These are phyloP conservation scores for Rhizophagus clarus DNA, from an alignment of 192 early-diverging fungal genomes.

Conservation along the genomic window DNA sequence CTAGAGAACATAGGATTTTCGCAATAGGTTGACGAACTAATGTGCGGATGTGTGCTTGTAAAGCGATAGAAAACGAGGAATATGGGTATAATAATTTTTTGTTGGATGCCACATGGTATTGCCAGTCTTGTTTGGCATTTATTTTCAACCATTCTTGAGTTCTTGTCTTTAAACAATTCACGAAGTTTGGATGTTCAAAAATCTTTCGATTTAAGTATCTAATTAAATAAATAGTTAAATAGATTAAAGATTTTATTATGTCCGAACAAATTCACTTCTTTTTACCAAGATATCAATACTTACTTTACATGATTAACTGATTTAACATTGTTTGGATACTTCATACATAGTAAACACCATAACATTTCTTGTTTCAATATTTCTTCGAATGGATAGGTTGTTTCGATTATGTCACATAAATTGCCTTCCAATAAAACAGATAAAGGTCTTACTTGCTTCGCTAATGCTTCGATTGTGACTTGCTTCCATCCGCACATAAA, in stretches of 20 bases:
- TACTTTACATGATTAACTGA: slow-evolving; percentile 24
- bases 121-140: slow-evolving; percentile 15
- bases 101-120: slow-evolving; percentile 30
- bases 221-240: neutral
- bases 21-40: slow-evolving; percentile 31
- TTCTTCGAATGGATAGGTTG: slow-evolving; percentile 31
- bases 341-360: slow-evolving; percentile 34
- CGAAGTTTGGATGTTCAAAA: neutral
- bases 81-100: slow-evolving; percentile 27
- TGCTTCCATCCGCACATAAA: slow-evolving; percentile 37
- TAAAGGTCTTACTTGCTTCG: slow-evolving; percentile 23
- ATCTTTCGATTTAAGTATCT: slow-evolving; percentile 12
- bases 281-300: neutral
- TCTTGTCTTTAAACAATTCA: slow-evolving; percentile 10
- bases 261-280: neutral
- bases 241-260: neutral
- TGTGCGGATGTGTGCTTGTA: slow-evolving; percentile 24
- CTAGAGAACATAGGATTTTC: slow-evolving; percentile 23
- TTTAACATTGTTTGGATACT: slow-evolving; percentile 30
- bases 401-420: slow-evolving; percentile 15
- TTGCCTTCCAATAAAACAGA: slow-evolving; percentile 18
- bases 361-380: slow-evolving; percentile 32
- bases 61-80: slow-evolving; percentile 25
- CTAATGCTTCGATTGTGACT: slow-evolving; percentile 28
- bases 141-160: slow-evolving; percentile 14